These are phyloP conservation scores for Prunus salicina DNA, from an alignment of 306 rosid genomes.

Conservation along the genomic window DNA sequence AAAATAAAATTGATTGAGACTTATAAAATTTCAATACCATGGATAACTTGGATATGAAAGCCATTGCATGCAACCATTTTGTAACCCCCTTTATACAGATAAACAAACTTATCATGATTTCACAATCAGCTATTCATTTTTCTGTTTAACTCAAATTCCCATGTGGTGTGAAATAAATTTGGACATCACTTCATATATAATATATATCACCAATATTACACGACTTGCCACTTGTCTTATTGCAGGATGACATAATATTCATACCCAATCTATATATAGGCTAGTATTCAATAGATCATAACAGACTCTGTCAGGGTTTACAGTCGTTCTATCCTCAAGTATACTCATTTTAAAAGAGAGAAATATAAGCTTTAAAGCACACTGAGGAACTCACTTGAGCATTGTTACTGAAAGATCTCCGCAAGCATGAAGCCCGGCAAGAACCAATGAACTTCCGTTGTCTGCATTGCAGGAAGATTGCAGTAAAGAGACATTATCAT, in stretches of 20 bases:
- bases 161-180: neutral
- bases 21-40: neutral
- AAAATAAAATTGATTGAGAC: neutral
- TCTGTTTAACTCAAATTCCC: neutral
- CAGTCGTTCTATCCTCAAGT: neutral
- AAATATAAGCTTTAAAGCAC: conserved; percentile 12
- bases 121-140: neutral
- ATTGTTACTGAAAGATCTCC: conserved; percentile 92
- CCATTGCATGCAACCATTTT: neutral
- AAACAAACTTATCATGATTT: neutral
- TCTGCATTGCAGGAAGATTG: conserved; percentile 27
- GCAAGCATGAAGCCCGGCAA: conserved; percentile 98
- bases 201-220: neutral
- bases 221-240: neutral
- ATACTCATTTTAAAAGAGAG: neutral
- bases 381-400: conserved; percentile 65
- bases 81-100: neutral
- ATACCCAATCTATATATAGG: neutral
- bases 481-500: conserved; percentile 25
- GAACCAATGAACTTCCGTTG: conserved; percentile 49
- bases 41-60: neutral
- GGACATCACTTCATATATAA: neutral
- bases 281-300: neutral
- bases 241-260: neutral
- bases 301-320: neutral